These are phyloP conservation scores for Rickenella mellea DNA, from an alignment of 768 basidiomycete genomes.

Conservation along the genomic window DNA sequence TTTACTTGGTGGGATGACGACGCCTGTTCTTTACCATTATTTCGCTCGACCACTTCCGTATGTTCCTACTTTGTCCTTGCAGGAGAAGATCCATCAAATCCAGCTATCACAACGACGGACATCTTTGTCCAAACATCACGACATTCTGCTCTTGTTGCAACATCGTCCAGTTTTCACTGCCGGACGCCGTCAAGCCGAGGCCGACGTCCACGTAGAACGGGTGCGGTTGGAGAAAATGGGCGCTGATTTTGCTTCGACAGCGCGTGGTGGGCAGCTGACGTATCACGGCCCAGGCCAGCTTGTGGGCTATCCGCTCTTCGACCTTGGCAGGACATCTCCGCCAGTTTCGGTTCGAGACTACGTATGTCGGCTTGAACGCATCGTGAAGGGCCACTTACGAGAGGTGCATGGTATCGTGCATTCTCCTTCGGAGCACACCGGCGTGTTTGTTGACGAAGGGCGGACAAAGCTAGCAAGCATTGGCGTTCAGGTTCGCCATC, in stretches of 20 bases:
- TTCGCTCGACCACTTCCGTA: constrained; percentile 79
- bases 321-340: constrained; percentile 73
- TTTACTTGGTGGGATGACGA: too few relatives aligned
- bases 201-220: constrained; percentile 49
- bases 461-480: constrained; percentile 87
- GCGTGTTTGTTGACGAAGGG: constrained; percentile 79
- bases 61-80: constrained; percentile 50
- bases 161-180: constrained; percentile 93
- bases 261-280: constrained; percentile 87
- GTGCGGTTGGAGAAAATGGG: constrained; percentile 63
- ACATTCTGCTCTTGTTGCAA: constrained; percentile 72
- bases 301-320: constrained; percentile 90
- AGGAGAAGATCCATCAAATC: constrained; percentile 59
- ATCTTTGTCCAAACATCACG: constrained; percentile 25
- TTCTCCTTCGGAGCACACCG: constrained; percentile 71
- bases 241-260: constrained; percentile 77
- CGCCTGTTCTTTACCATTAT: constrained; percentile 69
- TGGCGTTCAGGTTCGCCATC: constrained; percentile 91
- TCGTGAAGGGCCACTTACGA: constrained; percentile 53
- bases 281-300: constrained; percentile 98
- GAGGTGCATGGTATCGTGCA: constrained; percentile 49
- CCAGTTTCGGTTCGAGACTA: constrained; percentile 69
- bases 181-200: constrained; percentile 75
- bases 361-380: constrained; percentile 72
- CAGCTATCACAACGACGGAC: constrained; percentile 48